Evolutionary conservation across 2,329 filamentous ascomycete genomes (phyloP).

Genomic region (Emmonsiellopsis sp.): DNA sequence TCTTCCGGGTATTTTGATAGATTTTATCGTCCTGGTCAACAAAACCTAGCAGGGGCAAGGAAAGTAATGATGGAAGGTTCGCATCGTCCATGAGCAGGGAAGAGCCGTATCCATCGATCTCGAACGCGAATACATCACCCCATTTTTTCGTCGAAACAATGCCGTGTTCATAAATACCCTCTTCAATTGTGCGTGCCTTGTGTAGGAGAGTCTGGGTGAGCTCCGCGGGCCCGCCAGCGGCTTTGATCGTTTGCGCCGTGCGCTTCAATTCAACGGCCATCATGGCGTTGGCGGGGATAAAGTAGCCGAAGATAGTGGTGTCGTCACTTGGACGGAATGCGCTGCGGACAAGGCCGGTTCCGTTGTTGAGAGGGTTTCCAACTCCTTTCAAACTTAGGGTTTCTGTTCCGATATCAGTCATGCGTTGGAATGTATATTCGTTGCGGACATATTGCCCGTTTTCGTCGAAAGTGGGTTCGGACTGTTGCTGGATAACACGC

Average conservation of each 20-base stretch:
- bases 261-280: constrained; percentile 82
- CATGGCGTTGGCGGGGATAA: constrained; percentile 93
- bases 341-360: constrained; percentile 77
- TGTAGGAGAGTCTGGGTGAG: constrained; percentile 41
- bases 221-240: constrained; percentile 44
- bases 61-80: constrained; percentile 53
- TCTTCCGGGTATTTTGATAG: constrained; percentile 82
- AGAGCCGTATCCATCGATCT: constrained; percentile 56
- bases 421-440: constrained; percentile 77
- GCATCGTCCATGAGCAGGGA: constrained; percentile 57
- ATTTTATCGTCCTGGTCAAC: constrained; percentile 50
- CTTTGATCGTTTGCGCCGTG: constrained; percentile 58
- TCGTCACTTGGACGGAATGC: constrained; percentile 95
- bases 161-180: constrained; percentile 77
- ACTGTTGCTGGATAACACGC: constrained; percentile 66
- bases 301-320: constrained; percentile 85
- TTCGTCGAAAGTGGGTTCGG: constrained; percentile 67
- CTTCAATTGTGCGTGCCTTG: constrained; percentile 56
- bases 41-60: constrained; percentile 52
- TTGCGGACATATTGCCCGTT: constrained; percentile 59
- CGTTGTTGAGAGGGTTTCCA: constrained; percentile 82
- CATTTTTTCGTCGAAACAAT: constrained; percentile 46
- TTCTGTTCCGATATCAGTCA: constrained; percentile 75
- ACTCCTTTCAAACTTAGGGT: constrained; percentile 72
- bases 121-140: constrained; percentile 54